Base-by-base conservation (phyloP, 2,329 filamentous ascomycete genomes). In the Ophiocordyceps robertsii region DNA sequence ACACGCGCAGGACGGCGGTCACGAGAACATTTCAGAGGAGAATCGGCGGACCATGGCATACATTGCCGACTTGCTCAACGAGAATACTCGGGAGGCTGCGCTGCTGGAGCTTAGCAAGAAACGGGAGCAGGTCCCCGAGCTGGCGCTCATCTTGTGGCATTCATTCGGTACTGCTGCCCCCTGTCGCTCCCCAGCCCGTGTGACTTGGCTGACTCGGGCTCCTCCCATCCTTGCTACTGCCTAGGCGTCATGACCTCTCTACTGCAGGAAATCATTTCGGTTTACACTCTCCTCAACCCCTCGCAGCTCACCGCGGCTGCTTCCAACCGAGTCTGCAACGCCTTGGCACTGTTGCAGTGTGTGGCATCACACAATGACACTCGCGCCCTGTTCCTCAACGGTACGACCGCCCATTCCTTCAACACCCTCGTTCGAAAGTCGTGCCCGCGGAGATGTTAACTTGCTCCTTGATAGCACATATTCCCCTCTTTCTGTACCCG, bases 281-380 rank as follows among this genome's bases (percentile, higher is more conserved):
- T 98, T 43, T 98, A 98, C 60, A 93, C 88, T 27, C 77, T 98
- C 5, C 77, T 98, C 54, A 98, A 95, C 62, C 92, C 92, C 6
- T 95, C 88, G 40, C 90, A 96, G 66, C 77, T 98, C 55, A 98
- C 92, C 8, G 92, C 92, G 3, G 89, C 92, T n/a, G 90, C 92
- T 14, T 94, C 86, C 4, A 98, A 98, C 67, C 75, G 92, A 50
- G 92, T 98, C 45, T 98, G 92, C 69, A 98, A 98, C 63, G 92
- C 92, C 32, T 75, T 98, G 48, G 92, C 92, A 27, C 75, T 98
- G 47, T 74, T 98, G 38, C 92, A 98, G 65, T 98, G 92, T 57
- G 92, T 98, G 47, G 92, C 92, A 33, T 95, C 88, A 38, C 92
- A 98, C 68, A 94, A 93, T 53, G 92, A 98, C 58, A 98, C 92